Conservation (phyloP, 139 green algal species). For the Axilococcus clingmanii region DNA sequence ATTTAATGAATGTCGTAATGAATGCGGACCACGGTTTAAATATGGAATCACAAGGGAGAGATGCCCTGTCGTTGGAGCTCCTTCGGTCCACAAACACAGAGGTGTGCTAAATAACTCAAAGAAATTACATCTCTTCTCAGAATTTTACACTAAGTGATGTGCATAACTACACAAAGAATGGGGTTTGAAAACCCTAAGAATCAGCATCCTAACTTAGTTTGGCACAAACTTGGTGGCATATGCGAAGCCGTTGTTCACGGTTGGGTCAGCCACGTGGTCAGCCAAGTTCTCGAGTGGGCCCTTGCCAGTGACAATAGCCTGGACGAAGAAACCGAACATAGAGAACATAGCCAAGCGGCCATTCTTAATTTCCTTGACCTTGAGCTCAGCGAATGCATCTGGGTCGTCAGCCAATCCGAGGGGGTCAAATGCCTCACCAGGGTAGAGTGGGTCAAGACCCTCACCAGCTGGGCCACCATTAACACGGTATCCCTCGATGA, state of each 20-base stretch:
- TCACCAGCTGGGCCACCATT: slow-evolving; percentile 84
- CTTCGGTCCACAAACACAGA: too few species aligned
- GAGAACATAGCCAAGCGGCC: slow-evolving; percentile 81
- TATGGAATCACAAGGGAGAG: too few species aligned
- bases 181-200: too few species aligned
- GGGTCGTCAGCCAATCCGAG: slow-evolving; percentile 89
- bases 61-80: too few species aligned
- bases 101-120: too few species aligned
- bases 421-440: slow-evolving; percentile 88
- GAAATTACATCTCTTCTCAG: too few species aligned
- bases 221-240: slow-evolving; percentile 43
- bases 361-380: slow-evolving; percentile 94
- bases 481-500: slow-evolving; percentile 86
- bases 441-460: slow-evolving; percentile 79
- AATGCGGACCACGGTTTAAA: too few species aligned
- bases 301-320: slow-evolving; percentile 66
- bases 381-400: slow-evolving; percentile 54
- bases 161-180: too few species aligned
- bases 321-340: slow-evolving; percentile 69
- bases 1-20: too few species aligned
- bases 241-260: slow-evolving; percentile 64
- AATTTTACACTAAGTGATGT: too few species aligned
- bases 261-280: slow-evolving; percentile 72
- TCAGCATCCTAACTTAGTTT: slow-evolving; percentile 2
- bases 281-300: slow-evolving; percentile 59